Base-by-base conservation (phyloP, 2,329 filamentous ascomycete genomes). In the Aurifilum marmelostoma region DNA sequence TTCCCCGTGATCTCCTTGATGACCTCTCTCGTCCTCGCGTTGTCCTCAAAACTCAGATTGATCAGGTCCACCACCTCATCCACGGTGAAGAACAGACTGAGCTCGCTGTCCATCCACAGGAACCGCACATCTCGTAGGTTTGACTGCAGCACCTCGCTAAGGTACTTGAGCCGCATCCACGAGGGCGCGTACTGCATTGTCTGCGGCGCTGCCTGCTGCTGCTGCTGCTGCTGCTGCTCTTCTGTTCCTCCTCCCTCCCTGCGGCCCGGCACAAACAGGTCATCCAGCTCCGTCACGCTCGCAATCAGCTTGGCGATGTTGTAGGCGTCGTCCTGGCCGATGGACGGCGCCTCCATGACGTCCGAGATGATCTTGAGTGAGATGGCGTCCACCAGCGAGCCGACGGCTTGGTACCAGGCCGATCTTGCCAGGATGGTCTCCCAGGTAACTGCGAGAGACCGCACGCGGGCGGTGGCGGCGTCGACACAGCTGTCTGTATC, bases 71-170 rank as follows among this genome's bases (percentile, higher is more conserved):
- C 78, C 18, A 90, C 87, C 79, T 91, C 88, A 5, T 84, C 83
- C 9, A 80, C 83, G 0, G 85, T 82, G 73, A 90, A 91, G 76
- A 90, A 89, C 50, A 90, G 76, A 71, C 88, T 89, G 56, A 91
- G 79, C 76, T 90, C 88, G 77, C 88, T 88, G 71, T 91, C 88
- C 74, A 86, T 83, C 89, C 89, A 91, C 50, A 91, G 77, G 71
- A 82, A 90, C 68, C 82, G 83, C 67, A 91, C 85, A 71, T 91
- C 89, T 71, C 85, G 85, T 66, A 91, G 80, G 74, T 91, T 90
- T 73, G 88, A 89, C 79, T 91, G 88, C 72, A 91, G 80, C 37
- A 91, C 85, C 76, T 91, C 86, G 71, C 85, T 85, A 24, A 91
- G 80, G 73, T 87, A 91, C 77, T 90, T 88, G 69, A 91, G 82